Conservation (phyloP, 2,329 filamentous ascomycete genomes). For the Aureobasidium sp. region DNA sequence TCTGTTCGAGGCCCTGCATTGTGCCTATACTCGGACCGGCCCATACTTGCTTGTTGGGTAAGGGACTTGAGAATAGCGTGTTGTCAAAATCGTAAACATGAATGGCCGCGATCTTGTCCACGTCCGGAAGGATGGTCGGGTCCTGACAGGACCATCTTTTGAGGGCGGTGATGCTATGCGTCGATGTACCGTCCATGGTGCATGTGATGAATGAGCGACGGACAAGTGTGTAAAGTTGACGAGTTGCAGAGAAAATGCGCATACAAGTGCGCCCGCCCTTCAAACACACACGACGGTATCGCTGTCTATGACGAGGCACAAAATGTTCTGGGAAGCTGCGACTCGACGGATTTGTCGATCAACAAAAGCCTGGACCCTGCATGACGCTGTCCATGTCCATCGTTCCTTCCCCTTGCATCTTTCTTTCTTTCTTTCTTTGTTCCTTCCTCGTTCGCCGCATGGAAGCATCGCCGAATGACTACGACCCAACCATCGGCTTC, state of each 20-base stretch:
- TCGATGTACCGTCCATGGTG: slow-evolving; percentile 1
- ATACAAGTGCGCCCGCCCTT: background rate
- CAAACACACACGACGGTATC: too few relatives aligned
- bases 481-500: slow-evolving; percentile 21
- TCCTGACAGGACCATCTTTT: slow-evolving; percentile 77
- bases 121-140: slow-evolving; percentile 58
- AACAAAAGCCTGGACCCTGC: background rate
- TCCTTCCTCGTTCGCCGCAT: too few relatives aligned
- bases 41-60: slow-evolving; percentile 88
- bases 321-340: slow-evolving; percentile 13
- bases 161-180: slow-evolving; percentile 62
- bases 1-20: slow-evolving; percentile 66
- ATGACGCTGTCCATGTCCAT: slow-evolving; percentile 5
- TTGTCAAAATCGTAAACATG: slow-evolving; percentile 99
- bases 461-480: slow-evolving; percentile 8
- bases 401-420: background rate
- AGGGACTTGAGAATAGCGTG: slow-evolving; percentile 83
- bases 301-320: slow-evolving; percentile 13
- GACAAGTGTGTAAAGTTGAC: background rate
- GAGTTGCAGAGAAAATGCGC: background rate
- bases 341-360: background rate
- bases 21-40: slow-evolving; percentile 68
- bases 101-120: slow-evolving; percentile 65
- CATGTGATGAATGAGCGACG: background rate
- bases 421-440: too few relatives aligned